phyloP scores from a whole-genome alignment of 2,329 filamentous ascomycete genomes.

The Didymella pinodella region DNA sequence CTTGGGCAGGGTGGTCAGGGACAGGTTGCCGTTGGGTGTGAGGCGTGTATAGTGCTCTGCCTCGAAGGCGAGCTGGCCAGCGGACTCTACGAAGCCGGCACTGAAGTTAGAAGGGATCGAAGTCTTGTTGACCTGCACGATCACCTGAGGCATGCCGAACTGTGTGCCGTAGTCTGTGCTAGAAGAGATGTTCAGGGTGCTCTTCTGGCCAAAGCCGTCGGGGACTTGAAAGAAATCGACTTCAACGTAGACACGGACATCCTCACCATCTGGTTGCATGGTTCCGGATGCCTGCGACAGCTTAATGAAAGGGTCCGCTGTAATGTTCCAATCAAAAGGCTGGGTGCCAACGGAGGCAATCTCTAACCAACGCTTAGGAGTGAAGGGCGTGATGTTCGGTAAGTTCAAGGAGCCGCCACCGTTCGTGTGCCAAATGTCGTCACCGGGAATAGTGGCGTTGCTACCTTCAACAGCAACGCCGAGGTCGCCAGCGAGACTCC shows the following conservation, averaged over 20 bases:
- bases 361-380: constrained; percentile 48
- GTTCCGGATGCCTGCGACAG: constrained; percentile 45
- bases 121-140: constrained; percentile 48
- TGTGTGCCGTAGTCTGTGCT: constrained; percentile 52
- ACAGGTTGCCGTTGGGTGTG: constrained; percentile 35
- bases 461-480: constrained; percentile 70
- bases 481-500: constrained; percentile 67
- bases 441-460: constrained; percentile 72
- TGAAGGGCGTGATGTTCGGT: constrained; percentile 45
- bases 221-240: constrained; percentile 47
- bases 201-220: constrained; percentile 36
- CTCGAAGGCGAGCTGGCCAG: constrained; percentile 47
- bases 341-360: constrained; percentile 47
- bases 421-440: constrained; percentile 66
- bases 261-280: constrained; percentile 40
- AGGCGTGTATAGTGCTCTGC: constrained; percentile 51
- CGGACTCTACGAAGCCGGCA: constrained; percentile 48
- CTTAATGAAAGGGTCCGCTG: constrained; percentile 49
- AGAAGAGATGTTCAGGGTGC: constrained; percentile 45
- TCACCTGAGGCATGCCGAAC: constrained; percentile 39
- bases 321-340: constrained; percentile 47
- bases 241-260: constrained; percentile 49
- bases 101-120: constrained; percentile 42
- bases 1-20: constrained; percentile 42
- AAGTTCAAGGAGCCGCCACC: constrained; percentile 51